Base-by-base conservation (phyloP, 2,329 filamentous ascomycete genomes). In the Mollisiaceae sp. region DNA sequence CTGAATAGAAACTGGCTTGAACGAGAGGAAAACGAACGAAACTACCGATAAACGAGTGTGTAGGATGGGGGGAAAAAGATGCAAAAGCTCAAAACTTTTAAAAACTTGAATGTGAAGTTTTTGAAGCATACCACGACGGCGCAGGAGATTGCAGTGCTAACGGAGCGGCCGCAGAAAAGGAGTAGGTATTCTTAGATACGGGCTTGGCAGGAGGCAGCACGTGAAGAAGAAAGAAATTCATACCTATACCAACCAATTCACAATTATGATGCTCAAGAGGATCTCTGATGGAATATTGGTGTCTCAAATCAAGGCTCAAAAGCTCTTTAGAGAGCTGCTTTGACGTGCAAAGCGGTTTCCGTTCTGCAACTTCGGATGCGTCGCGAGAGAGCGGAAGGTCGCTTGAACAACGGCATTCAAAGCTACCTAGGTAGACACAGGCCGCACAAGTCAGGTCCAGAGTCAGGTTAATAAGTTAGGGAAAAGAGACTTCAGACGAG, bases 401-500 rank as follows among this genome's bases (percentile, higher is more conserved):
- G 32, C 35, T 41, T 39, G 55, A 58, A 14, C 35, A 58, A 1
- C n/a, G 15, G 14, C 14, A 39, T 20, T 20, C 18, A 38, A 38
- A 18, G n/a, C 35, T 41, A 39, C n/a, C n/a, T n/a, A n/a, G n/a
- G n/a, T n/a, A 39, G n/a, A 41, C 11, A 8, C 2, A 15, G 15
- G 9, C 43, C 4, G n/a, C 14, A 24, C 50, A 54, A 15, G 50
- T 54, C 24, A 32, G 50, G 45, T 14, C 45, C n/a, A 50, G 24
- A 50, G n/a, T 24, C 45, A 4, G 18, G n/a, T 24, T 22, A 4
- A 50, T 14, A 50, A 11, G n/a, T n/a, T n/a, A n/a, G 20, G n/a
- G 1, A 20, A 24, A 11, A 14, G 20, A 41, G 45, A 32, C 27
- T 52, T 59, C 59, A 41, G 62, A 64, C n/a, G 62, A 60, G 4